Base-by-base conservation (phyloP, 495 filamentous ascomycete genomes). In the Penicillium canariense region DNA sequence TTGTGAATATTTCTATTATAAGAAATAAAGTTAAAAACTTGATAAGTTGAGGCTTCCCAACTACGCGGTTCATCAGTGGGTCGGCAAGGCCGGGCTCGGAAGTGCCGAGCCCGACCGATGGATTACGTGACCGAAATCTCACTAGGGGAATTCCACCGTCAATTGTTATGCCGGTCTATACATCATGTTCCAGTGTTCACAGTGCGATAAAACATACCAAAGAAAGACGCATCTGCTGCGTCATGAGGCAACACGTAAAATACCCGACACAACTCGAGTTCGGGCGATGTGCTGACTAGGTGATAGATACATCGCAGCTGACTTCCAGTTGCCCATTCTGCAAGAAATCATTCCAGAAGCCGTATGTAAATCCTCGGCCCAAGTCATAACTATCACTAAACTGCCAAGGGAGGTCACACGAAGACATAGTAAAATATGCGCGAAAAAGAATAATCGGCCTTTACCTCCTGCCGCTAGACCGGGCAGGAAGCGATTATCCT, bases 381-480 rank as follows among this genome's bases (percentile, higher is more conserved):
- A n/a, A n/a, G n/a, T n/a, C n/a, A n/a, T n/a, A n/a, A n/a, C n/a
- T n/a, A n/a, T n/a, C n/a, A n/a, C n/a, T n/a, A n/a, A n/a, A n/a
- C n/a, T n/a, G n/a, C n/a, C n/a, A 27, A 74, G 71, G 25, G 71
- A 74, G 42, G 71, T 72, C 22, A 66, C 69, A 8, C 62, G 71
- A 48, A 54, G 71, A 22, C 71, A 74, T 55, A 70, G 53, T 46
- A 72, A 68, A 55, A 27, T 47, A 52, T 74, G 71, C 18, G 69
- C 71, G 7, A 70, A 55, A 34, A 74, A 74, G 43, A 47, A 67
- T 45, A 70, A 70, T 26, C 69, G 65, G 39, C 71, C 64, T 6
- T 18, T 52, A 9, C 65, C 66, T 14, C 60, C 66, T 20, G 56
- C 71, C 17, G 61, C 56, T 11, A 68, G 63, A 56, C 63, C 69